phyloP scores from a whole-genome alignment of 805 yeast species.

The Candida awuae region DNA sequence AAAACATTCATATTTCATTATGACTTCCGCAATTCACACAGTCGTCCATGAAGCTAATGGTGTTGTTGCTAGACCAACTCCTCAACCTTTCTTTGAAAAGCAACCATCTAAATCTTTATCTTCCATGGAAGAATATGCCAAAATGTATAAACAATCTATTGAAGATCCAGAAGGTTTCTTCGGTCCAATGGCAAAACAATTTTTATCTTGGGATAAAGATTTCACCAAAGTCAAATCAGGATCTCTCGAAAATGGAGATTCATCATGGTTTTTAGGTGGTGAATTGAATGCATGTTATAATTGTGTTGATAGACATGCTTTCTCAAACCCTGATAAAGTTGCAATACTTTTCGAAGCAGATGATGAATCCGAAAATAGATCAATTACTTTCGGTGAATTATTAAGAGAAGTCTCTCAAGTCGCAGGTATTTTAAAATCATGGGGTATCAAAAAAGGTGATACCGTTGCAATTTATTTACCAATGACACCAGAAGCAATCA shows the following conservation, averaged over 20 bases:
- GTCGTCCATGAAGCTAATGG: constrained; percentile 59
- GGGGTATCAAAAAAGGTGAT: constrained; percentile 92
- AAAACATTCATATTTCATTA: not conserved
- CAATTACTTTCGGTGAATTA: constrained; percentile 79
- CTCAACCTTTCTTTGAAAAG: constrained; percentile 45
- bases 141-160: constrained; percentile 66
- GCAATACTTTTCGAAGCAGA: constrained; percentile 93
- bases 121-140: constrained; percentile 58
- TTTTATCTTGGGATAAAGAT: constrained; percentile 72
- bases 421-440: constrained; percentile 71
- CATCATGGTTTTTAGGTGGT: constrained; percentile 93
- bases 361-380: constrained; percentile 65
- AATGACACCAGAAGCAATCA: constrained; percentile 94
- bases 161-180: constrained; percentile 74
- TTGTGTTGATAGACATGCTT: constrained; percentile 93
- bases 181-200: constrained; percentile 65
- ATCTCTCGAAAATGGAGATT: constrained; percentile 63
- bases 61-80: constrained; percentile 42
- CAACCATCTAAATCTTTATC: constrained; percentile 56
- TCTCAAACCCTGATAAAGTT: constrained; percentile 73
- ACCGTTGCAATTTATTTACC: constrained; percentile 95
- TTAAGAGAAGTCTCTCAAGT: constrained; percentile 76
- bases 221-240: constrained; percentile 61
- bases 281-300: constrained; percentile 88
- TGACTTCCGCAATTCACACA: constrained; percentile 27